These are phyloP conservation scores for Isatis tinctoria DNA, from an alignment of 345 rosid species.

Conservation along the genomic window DNA sequence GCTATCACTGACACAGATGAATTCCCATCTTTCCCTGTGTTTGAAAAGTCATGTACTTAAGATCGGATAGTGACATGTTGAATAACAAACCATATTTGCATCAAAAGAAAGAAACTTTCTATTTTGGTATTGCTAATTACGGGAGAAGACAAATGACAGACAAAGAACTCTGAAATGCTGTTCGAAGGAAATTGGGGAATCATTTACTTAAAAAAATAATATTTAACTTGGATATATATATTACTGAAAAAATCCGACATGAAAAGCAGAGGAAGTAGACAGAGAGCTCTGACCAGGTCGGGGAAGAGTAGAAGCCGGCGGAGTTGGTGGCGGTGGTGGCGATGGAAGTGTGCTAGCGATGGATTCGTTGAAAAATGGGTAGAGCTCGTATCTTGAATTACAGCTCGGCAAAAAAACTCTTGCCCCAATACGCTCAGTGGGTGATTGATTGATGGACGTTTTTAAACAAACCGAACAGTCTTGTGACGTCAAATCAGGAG, in stretches of 20 bases:
- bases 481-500: neutral
- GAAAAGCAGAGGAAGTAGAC: too few relatives aligned
- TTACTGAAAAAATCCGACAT: too few relatives aligned
- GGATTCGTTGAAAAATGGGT: conserved; percentile 25
- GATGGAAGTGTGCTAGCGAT: neutral
- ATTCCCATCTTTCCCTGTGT: conserved; percentile 29
- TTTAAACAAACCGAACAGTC: too few relatives aligned
- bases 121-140: too few relatives aligned
- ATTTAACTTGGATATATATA: too few relatives aligned
- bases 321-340: neutral
- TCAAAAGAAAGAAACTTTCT: too few relatives aligned
- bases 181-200: too few relatives aligned
- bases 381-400: conserved; percentile 31
- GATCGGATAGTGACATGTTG: too few relatives aligned
- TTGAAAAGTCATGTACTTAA: neutral
- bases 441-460: neutral
- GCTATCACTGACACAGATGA: conserved; percentile 29
- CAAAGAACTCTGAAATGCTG: too few relatives aligned
- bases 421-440: conserved; percentile 20
- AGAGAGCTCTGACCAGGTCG: conserved; percentile 6
- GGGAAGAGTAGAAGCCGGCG: neutral
- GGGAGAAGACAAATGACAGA: too few relatives aligned
- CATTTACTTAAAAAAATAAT: too few relatives aligned
- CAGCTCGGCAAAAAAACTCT: conserved; percentile 35
- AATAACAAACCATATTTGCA: too few relatives aligned